Evolutionary conservation across 129 eudicot genomes (phyloP), one percentile per base, ranked within the genome.

Genomic region (Lonicera japonica): DNA sequence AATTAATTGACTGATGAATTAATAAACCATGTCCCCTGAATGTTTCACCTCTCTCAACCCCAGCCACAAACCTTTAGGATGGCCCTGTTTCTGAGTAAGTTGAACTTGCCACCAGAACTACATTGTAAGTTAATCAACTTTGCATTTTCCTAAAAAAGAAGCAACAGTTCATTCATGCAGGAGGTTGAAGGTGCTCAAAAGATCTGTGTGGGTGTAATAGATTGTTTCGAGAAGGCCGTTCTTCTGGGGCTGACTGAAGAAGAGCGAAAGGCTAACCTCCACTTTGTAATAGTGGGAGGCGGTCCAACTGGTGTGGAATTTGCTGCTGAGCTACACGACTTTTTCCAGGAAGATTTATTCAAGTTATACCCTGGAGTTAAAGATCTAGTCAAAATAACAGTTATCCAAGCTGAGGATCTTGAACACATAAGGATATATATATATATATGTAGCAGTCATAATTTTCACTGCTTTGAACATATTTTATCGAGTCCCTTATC

Each of bases 261-360:
- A 77, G 98, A 91, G 55, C 82, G 91, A 46, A 77, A 74, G 68
- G 80, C 43, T 16, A 82, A 78, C 58, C 90, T 91, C 64, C 98
- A 91, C 66, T 91, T 87, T 57, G 96, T 91, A 5, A 70, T 87
- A 70, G 98, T 91, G 0, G 98, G 98, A 75, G 98, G 97, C 34
- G 97, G 97, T 16, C 97, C 97, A 14, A 90, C 97, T 46, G 97
- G 97, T 20, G 79, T 86, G 14, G 97, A 90, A 67, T 90, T 90
- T 80, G 95, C 95, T 65, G 97, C 97, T 3, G 97, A 86, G 70
- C 75, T 90, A 14, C 95, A 90, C 56, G 97, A 90, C 62, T 83
- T 68, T 58, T 78, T 91, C 40, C 71, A 67, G 40, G 96, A 91
- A 75, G 98, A 91, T 80, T 75, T 91, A 47, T 85, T 79, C 53